A percentile compares a stretch with the other conserved stretches of the same genome.
Conservation (phyloP, 768 basidiomycete genomes). For the Leucocoprinus birnbaumii region DNA sequence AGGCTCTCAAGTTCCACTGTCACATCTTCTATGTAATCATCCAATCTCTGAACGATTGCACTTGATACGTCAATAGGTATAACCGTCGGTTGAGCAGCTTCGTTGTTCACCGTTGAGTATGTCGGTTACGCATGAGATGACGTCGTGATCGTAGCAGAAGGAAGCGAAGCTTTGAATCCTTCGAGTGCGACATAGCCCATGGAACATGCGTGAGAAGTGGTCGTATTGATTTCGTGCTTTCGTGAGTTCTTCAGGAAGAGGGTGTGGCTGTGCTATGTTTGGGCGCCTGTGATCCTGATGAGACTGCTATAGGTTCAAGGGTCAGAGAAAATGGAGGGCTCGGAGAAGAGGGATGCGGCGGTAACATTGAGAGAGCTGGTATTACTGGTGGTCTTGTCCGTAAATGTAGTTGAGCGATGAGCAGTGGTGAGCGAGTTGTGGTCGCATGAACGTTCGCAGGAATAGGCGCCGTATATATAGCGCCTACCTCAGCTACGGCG, state of each 20-base stretch:
- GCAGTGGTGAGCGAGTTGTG: too few species aligned
- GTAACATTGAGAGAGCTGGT: background rate
- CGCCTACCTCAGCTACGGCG: too few species aligned
- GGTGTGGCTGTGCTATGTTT: slow-evolving; percentile 16
- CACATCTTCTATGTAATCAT: slow-evolving; percentile 70
- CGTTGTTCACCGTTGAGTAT: too few species aligned
- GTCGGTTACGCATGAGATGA: background rate
- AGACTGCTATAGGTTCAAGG: background rate
- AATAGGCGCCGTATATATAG: too few species aligned
- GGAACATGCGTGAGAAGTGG: slow-evolving; percentile 56
- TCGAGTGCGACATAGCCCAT: slow-evolving; percentile 67
- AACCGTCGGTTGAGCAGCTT: too few species aligned
- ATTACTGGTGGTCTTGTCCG: too few species aligned
- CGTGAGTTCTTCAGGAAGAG: slow-evolving; percentile 44
- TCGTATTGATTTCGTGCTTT: slow-evolving; percentile 54
- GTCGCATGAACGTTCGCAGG: too few species aligned
- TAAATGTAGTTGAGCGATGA: background rate
- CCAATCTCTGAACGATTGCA: slow-evolving; percentile 56
- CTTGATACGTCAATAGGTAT: slow-evolving; percentile 36
- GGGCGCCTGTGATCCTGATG: background rate
- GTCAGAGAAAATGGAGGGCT: background rate
- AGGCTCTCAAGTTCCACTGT: slow-evolving; percentile 85
- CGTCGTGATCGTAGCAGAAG: slow-evolving; percentile 12
- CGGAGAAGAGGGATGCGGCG: too few species aligned
- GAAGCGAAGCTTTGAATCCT: slow-evolving; percentile 44